These are phyloP conservation scores for Orobanche coerulescens DNA, from an alignment of 257 asterid species.

Conservation along the genomic window DNA sequence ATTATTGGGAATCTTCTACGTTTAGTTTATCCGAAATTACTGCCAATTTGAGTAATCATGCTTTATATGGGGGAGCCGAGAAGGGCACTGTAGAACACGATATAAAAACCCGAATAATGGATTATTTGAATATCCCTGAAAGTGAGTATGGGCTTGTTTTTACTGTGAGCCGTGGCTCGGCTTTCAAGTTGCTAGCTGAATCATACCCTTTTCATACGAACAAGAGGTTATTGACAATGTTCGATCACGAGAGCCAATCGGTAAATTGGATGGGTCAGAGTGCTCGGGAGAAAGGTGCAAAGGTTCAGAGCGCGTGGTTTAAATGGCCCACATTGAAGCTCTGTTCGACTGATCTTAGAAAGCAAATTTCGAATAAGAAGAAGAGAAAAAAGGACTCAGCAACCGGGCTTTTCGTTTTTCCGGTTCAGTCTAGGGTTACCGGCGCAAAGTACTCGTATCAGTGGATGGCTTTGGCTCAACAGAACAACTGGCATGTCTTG, in stretches of 20 bases:
- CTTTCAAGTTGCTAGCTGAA: slow-evolving; percentile 84
- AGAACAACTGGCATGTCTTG: slow-evolving; percentile 97
- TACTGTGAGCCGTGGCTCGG: slow-evolving; percentile 97
- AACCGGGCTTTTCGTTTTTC: slow-evolving; percentile 88
- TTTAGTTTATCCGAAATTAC: slow-evolving; percentile 94
- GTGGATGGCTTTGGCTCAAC: slow-evolving; percentile 99
- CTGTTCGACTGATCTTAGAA: slow-evolving; percentile 87
- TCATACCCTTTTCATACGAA: slow-evolving; percentile 94
- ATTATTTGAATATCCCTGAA: slow-evolving; percentile 92
- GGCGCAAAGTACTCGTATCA: slow-evolving; percentile 97
- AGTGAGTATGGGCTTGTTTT: slow-evolving; percentile 93
- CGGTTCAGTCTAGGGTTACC: slow-evolving; percentile 93
- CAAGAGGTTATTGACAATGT: slow-evolving; percentile 90
- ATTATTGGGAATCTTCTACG: slow-evolving; percentile 92
- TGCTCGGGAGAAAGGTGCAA: slow-evolving; percentile 93
- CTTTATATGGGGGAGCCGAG: slow-evolving; percentile 92
- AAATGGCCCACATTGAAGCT: slow-evolving; percentile 96
- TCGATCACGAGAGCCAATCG: slow-evolving; percentile 95
- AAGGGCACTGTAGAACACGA: slow-evolving; percentile 79
- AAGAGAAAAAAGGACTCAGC: slow-evolving; percentile 88
- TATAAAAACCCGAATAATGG: slow-evolving; percentile 80
- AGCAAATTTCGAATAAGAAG: slow-evolving; percentile 81
- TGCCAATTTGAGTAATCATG: slow-evolving; percentile 95
- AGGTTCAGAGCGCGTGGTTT: slow-evolving; percentile 93
- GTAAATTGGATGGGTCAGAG: slow-evolving; percentile 97